Base-by-base conservation (phyloP, 352 stramenopile species). In the Albugo laibachii region DNA sequence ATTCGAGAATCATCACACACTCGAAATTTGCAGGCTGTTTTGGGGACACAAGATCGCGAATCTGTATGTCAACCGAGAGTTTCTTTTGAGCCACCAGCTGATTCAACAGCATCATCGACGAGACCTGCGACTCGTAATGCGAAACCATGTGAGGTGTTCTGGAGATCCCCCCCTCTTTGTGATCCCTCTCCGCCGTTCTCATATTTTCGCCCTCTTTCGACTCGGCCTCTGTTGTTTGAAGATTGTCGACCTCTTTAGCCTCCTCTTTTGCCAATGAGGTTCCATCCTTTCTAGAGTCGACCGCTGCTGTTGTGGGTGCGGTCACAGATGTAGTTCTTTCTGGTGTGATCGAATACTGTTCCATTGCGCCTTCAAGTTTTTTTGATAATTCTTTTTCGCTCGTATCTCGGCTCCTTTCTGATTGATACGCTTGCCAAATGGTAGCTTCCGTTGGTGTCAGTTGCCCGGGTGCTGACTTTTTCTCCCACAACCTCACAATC, bases 391-490 rank as follows among this genome's bases (percentile, higher is more conserved):
- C 24, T 8, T 10, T 31, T 31, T 31, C 24, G 24, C 24, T 31
- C 3, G 24, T 31, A 31, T 8, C 24, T 31, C 73, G 37, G 46
- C 75, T 55, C 36, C 67, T 59, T 36, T 66, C 55, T 2, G 12
- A 18, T 24, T 18, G 61, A 69, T 4, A 80, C 55, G 18, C 59
- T 66, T 0, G 61, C 54, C 15, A 92, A 49, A n/a, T 66, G 75
- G 61, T 92, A 94, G 21, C 92, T 65, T 36, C 81, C 66, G 46
- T 85, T 66, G 53, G 83, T 63, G 27, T 88, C 61, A 18, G 64
- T 65, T 83, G 11, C 52, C 43, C 18, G 61, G 3, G 3, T 8
- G 24, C 24, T 31, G 24, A 62, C 45, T 95, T 95, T 34, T 69
- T 61, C 35, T 75, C 59, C 57, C 80, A 80, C 0, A 94, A 52